Percentiles rank a stretch among this genome's conserved stretches.
Conservation (phyloP, 352 stramenopile genomes). For the Pythium folliculosum region DNA sequence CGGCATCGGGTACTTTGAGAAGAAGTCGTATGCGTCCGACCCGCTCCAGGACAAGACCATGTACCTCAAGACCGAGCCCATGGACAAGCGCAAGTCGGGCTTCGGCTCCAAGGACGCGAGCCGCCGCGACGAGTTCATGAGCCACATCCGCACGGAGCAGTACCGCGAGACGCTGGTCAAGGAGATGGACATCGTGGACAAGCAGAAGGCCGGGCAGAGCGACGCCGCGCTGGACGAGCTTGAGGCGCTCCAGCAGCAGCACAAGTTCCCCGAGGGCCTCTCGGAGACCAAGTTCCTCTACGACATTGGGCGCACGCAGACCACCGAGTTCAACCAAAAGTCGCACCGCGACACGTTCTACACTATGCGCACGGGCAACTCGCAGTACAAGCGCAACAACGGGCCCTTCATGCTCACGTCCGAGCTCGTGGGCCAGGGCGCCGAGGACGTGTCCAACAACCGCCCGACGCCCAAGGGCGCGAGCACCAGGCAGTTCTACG, state of each 20-base stretch:
- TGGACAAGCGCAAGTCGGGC: conserved; percentile 85
- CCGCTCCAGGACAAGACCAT: conserved; percentile 85
- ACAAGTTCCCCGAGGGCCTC: conserved; percentile 70
- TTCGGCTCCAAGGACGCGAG: conserved; percentile 91
- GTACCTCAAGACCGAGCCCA: conserved; percentile 88
- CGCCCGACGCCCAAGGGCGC: conserved; percentile 66
- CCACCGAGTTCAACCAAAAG: conserved; percentile 85
- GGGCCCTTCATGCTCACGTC: conserved; percentile 80
- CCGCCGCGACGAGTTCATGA: conserved; percentile 91
- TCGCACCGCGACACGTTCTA: conserved; percentile 84
- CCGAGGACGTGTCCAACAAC: conserved; percentile 56
- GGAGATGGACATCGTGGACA: conserved; percentile 82
- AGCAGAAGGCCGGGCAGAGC: conserved; percentile 52
- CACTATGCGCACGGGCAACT: conserved; percentile 76
- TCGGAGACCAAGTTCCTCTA: conserved; percentile 79
- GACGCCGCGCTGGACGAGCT: conserved; percentile 46
- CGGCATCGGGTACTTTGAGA: conserved; percentile 84
- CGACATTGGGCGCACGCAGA: conserved; percentile 78
- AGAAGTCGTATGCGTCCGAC: conserved; percentile 85
- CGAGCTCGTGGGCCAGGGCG: conserved; percentile 61
- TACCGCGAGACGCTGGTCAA: conserved; percentile 85
- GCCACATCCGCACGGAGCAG: conserved; percentile 87
- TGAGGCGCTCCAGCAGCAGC: conserved; percentile 45
- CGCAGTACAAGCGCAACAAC: conserved; percentile 78
- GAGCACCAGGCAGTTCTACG: conserved; percentile 85